Conservation (phyloP, 2,329 filamentous ascomycete genomes). For the Pseudogymnoascus sp. region DNA sequence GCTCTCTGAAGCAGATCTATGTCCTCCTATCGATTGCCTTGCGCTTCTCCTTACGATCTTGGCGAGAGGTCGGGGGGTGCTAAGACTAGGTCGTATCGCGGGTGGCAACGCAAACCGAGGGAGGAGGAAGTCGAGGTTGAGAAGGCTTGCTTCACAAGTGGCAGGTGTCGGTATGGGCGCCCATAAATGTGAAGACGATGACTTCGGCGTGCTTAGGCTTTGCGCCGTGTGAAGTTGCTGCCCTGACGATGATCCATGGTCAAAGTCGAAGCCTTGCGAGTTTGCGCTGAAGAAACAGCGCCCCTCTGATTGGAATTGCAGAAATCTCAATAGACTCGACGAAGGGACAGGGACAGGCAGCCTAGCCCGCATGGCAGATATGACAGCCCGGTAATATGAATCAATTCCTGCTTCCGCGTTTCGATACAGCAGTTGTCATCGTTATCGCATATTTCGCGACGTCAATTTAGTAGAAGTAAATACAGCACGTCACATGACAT, state of each 20-base stretch:
- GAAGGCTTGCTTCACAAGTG: conserved; percentile 19
- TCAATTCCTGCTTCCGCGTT: conserved; percentile 1
- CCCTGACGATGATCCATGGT: conserved; percentile 19
- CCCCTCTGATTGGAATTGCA: conserved; percentile 60
- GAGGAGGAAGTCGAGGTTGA: conserved; percentile 23
- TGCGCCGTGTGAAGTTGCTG: conserved; percentile 11
- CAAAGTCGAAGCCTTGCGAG: conserved; percentile 24
- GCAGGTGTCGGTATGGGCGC: conserved; percentile 16
- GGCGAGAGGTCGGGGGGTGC: not conserved
- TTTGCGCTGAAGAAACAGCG: conserved; percentile 42
- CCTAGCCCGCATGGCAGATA: conserved; percentile 24
- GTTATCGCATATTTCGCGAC: conserved; percentile 1
- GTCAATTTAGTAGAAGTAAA: not conserved
- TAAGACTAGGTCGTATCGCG: not conserved
- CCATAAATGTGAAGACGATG: conserved; percentile 17
- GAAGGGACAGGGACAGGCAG: conserved; percentile 37
- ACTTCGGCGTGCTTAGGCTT: conserved; percentile 11
- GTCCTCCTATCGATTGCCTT: conserved; percentile 13
- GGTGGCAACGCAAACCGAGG: conserved; percentile 14
- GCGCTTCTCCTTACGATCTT: not conserved
- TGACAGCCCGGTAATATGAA: not conserved
- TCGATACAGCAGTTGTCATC: not conserved
- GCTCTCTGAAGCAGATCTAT: conserved; percentile 18
- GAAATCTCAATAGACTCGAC: conserved; percentile 57
- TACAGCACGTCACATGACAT: not conserved